Base-by-base conservation (phyloP, 169 alveolate genomes). In the Eimeria falciformis region DNA sequence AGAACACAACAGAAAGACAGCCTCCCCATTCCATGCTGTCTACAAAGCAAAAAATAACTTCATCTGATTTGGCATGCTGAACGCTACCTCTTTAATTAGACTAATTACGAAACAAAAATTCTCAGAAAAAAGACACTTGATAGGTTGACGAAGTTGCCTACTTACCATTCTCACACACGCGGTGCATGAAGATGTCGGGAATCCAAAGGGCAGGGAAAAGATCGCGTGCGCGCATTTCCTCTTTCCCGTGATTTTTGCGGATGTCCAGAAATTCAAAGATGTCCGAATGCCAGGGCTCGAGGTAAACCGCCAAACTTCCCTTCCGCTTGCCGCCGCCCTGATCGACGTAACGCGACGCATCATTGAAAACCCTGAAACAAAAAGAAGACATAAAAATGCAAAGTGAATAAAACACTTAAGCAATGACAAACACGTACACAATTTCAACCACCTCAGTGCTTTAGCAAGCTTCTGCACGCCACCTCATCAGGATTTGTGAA, bases 221-320 rank as follows among this genome's bases (percentile, higher is more conserved):
- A 92, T 99, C 99, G 65, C 99, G 94, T 21, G 99, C 99, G 56
- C 99, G 95, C 89, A 96, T 96, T 95, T 99, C 99, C 93, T 98
- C 99, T 92, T 98, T 97, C 33, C 99, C 99, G 94, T 97, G 99
- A 94, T 98, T 98, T 96, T 98, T 98, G 58, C 98, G 95, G 65
- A 98, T 95, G 92, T 98, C 98, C 83, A 99, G 94, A 95, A 98
- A 98, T 91, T 98, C 99, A 79, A 98, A 96, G 75, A 98, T 95
- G 91, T 99, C 99, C 4, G 99, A 98, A 85, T 99, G 99, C 99
- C 99, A 99, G 53, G 99, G 99, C 95, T 99, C 99, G 93, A 99
- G 93, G 95, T 99, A 99, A 25, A 98, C 97, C 75, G 99, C 99
- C 91, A 99, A 97, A 17, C 99, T 97, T 43, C 99, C 99, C 92